Percentiles rank a stretch among this genome's conserved stretches.
Conservation (phyloP, 2,329 filamentous ascomycete genomes). For the Xylaria sp. region DNA sequence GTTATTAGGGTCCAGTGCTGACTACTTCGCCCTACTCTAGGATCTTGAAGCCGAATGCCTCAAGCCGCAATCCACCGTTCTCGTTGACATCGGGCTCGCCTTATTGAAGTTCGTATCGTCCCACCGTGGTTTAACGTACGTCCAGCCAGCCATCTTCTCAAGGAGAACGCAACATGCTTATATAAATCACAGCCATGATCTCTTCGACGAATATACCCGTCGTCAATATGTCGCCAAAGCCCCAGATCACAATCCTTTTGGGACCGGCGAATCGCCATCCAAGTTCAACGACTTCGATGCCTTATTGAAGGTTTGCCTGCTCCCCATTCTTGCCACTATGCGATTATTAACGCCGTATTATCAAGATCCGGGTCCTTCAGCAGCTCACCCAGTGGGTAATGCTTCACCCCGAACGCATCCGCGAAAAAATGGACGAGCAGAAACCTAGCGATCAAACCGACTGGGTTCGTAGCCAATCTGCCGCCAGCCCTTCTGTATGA, state of each 20-base stretch:
- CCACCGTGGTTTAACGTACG: slow-evolving; percentile 88
- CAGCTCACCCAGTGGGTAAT: slow-evolving; percentile 90
- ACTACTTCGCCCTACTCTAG: slow-evolving; percentile 51
- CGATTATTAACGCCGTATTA: slow-evolving; percentile 4
- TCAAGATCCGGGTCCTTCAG: slow-evolving; percentile 76
- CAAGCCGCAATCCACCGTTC: slow-evolving; percentile 74
- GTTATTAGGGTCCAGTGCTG: neutral
- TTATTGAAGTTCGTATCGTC: slow-evolving; percentile 93
- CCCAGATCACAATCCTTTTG: slow-evolving; percentile 82
- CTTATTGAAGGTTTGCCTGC: slow-evolving; percentile 70
- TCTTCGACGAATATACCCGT: slow-evolving; percentile 92
- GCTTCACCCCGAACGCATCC: slow-evolving; percentile 82
- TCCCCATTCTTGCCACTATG: neutral
- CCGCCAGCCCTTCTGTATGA: slow-evolving; percentile 35
- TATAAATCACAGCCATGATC: slow-evolving; percentile 66
- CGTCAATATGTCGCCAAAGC: slow-evolving; percentile 87
- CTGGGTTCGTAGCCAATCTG: slow-evolving; percentile 70
- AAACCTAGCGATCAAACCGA: slow-evolving; percentile 79
- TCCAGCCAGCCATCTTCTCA: slow-evolving; percentile 32
- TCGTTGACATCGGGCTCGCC: slow-evolving; percentile 82
- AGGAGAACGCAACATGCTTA: slow-evolving; percentile 30
- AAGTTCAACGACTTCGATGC: slow-evolving; percentile 83
- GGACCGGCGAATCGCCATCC: slow-evolving; percentile 71
- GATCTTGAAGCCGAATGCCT: slow-evolving; percentile 89
- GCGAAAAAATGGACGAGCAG: slow-evolving; percentile 83